Conservation (phyloP, 2,329 filamentous ascomycete species). For the Pezicula radicicola region DNA sequence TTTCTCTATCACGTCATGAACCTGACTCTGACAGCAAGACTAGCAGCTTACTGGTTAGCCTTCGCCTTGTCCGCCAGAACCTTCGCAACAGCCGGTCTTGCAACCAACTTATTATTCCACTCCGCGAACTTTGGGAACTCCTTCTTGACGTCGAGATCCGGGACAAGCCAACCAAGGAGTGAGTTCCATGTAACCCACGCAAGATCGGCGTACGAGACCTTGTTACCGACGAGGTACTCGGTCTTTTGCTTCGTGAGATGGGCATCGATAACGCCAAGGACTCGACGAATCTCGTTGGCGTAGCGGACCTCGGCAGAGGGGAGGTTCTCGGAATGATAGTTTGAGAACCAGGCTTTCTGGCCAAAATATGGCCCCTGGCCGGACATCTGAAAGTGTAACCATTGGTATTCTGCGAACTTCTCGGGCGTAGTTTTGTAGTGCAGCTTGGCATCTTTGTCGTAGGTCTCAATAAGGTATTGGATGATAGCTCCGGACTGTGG, state of each 20-base stretch:
- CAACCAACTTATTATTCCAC: too few relatives aligned
- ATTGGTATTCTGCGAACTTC: constrained; percentile 11
- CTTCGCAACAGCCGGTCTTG: too few relatives aligned
- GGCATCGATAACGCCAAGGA: constrained; percentile 35
- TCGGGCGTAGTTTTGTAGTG: not conserved
- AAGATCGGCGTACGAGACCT: constrained; percentile 34
- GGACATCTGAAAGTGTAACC: constrained; percentile 34
- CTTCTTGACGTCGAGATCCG: too few relatives aligned
- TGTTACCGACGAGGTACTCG: constrained; percentile 35
- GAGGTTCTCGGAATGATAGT: constrained; percentile 34
- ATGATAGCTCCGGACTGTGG: constrained; percentile 37
- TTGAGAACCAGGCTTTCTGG: constrained; percentile 27
- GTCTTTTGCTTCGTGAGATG: constrained; percentile 30
- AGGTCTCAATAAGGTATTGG: constrained; percentile 35
- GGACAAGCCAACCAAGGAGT: too few relatives aligned
- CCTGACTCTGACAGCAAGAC: too few relatives aligned
- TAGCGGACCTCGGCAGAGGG: constrained; percentile 39
- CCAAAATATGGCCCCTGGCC: constrained; percentile 38
- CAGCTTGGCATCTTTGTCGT: constrained; percentile 33
- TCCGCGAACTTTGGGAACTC: too few relatives aligned
- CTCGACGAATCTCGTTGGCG: constrained; percentile 31
- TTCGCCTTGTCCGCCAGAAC: too few relatives aligned
- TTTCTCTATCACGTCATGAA: too few relatives aligned
- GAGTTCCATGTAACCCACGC: too few relatives aligned
- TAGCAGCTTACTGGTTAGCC: too few relatives aligned